Evolutionary conservation across 1,139 yeast species (phyloP), one percentile per base, ranked within the genome.

Genomic region (Diutina siamensis): DNA sequence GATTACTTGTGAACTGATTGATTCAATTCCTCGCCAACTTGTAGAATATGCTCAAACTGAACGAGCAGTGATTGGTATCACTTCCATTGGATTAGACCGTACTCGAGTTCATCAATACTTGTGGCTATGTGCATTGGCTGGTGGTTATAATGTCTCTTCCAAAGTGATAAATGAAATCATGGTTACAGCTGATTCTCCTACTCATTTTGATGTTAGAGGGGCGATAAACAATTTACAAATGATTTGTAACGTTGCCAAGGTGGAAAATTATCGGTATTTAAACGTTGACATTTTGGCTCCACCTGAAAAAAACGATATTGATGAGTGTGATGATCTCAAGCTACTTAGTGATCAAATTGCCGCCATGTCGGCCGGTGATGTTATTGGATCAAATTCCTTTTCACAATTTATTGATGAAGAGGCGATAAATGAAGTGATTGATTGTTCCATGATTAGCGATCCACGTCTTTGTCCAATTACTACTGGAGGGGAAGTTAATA

Each of bases 1-100:
- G 1, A 56, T 92, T 25, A 86, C 95, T 0, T 87, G 95, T 54
- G 69, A 72, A 15, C 81, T 80, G 51, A 50, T 72, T 2, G 57
- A 66, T 7, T 68, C 63, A 35, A 64, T 87, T 2, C 95, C 95
- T 0, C 57, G 59, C 25, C 65, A 64, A 41, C 62, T 85, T 7
- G 54, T 76, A 15, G 72, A 75, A 4, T 56, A 68, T 40, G 76
- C 80, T 0, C 48, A 52, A 9, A 68, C 64, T 40, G 76, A 74
- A 40, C 54, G 66, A 9, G 62, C 78, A 0, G 46, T 64, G 55
- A 42, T 68, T 57, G 47, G 55, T 22, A 51, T 66, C 10, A 63
- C 62, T 45, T 48, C 53, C 12, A 4, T 12, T 1, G 20, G 20
- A 12, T 48, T 55, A 3, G 48, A 46, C 38, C 46, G 44, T 15